Evolutionary conservation across 2,329 filamentous ascomycete species (phyloP), one percentile per base, ranked within the genome.

Genomic region (Xylaria hypoxylon): DNA sequence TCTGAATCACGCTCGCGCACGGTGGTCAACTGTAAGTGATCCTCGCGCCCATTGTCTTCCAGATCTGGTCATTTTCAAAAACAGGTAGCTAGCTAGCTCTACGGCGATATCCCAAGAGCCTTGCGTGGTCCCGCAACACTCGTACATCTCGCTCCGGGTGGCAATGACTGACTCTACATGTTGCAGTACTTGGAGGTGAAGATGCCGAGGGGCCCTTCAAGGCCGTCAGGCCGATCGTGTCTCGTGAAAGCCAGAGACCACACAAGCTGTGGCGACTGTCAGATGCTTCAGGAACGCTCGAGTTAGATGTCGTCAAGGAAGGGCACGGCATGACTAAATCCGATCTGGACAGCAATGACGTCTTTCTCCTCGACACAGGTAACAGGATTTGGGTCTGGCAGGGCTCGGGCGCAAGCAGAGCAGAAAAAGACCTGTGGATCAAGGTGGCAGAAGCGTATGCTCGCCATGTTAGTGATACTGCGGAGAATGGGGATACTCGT

Each of bases 381-480:
- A 83, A 76, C 57, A 79, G 79, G 7, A 80, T 91, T 38, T 92
- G 89, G 88, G 87, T 91, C 1, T 91, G 89, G 89, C 84, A 90
- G 72, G 89, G 89, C 0, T 77, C 78, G 2, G 79, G 80, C 1
- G 88, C 89, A 8, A 91, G 88, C 75, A 77, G 78, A 38, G 78
- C 76, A 1, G 89, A 91, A 78, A 89, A 83, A 76, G 82, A 85
- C 5, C 80, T 81, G 75, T 92, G 89, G 89, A 77, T 89, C 51
- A 82, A 81, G 64, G 83, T 88, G 4, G 84, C 86, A n/a, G 84
- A 89, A 77, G 79, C 80, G 5, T 89, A 89, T 69, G 74, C 87
- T 55, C 78, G 79, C 11, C 79, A 80, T 59, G 75, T 85, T 57
- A 77, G 80, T 65, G 74, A 72, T 15, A 72, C 69, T 5, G 63